Evolutionary conservation across 108 stramenopile genomes (phyloP).

Genomic region (Bacterosira constricta): DNA sequence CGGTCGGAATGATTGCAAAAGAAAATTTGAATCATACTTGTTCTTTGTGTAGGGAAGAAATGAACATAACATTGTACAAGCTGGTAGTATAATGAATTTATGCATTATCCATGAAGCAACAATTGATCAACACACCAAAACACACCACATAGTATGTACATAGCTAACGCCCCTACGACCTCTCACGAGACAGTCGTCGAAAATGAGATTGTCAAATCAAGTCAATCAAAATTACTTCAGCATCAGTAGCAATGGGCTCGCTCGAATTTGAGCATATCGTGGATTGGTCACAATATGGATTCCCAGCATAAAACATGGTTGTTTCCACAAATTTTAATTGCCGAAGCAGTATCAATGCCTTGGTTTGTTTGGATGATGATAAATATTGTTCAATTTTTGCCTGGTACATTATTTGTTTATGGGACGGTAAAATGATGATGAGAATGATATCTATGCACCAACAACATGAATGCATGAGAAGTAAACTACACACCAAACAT

Average conservation of each 20-base stretch:
- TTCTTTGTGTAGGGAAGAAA: too few species aligned
- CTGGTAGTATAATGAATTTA: too few species aligned
- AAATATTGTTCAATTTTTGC: constrained; percentile 66
- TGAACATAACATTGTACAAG: too few species aligned
- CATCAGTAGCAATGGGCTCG: constrained; percentile 60
- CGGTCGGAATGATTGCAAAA: too few species aligned
- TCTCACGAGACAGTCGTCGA: too few species aligned
- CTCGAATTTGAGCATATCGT: constrained; percentile 11
- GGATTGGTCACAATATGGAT: constrained; percentile 56
- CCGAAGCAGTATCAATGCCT: constrained; percentile 68
- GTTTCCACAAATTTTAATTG: constrained; percentile 80
- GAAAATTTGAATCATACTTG: too few species aligned
- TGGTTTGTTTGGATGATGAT: constrained; percentile 54
- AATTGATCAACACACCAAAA: too few species aligned
- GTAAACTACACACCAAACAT: background rate
- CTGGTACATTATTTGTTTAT: constrained; percentile 25
- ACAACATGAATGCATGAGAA: background rate
- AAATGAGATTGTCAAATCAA: constrained; percentile 66
- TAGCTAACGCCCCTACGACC: too few species aligned
- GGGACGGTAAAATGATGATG: background rate
- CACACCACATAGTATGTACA: too few species aligned
- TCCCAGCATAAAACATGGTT: constrained; percentile 59
- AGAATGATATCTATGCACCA: background rate
- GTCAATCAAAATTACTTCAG: constrained; percentile 85
- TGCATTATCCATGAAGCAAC: too few species aligned